Evolutionary conservation across 1,284 basidiomycete genomes (phyloP).

Genomic region (Caloboletus inedulis): DNA sequence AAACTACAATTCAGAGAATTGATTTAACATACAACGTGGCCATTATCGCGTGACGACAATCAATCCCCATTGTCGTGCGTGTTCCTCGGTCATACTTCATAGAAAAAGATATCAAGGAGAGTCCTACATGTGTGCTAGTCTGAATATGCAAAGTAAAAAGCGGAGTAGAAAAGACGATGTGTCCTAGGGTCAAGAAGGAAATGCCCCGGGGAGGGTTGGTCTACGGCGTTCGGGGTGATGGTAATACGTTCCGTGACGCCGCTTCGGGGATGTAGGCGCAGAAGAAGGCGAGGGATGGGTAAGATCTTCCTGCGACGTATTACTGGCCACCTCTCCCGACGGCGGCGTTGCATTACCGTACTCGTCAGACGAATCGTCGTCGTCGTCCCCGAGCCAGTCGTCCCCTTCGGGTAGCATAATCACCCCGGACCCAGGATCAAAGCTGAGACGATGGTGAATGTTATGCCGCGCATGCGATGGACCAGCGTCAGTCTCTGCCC

Average conservation of each 20-base stretch:
- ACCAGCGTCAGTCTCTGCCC: constrained; percentile 42
- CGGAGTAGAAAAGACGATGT: not conserved
- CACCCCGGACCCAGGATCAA: constrained; percentile 76
- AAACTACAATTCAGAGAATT: not conserved
- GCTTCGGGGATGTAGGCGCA: constrained; percentile 27
- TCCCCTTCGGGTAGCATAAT: constrained; percentile 80
- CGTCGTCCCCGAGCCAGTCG: constrained; percentile 57
- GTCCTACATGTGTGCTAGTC: not conserved
- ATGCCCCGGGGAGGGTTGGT: constrained; percentile 26
- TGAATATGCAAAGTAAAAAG: constrained; percentile 4
- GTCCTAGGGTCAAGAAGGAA: constrained; percentile 18
- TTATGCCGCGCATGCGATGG: constrained; percentile 23
- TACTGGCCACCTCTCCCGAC: constrained; percentile 15
- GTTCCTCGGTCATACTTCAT: not conserved
- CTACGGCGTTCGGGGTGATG: constrained; percentile 35
- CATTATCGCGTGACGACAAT: not conserved
- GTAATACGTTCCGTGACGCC: constrained; percentile 32
- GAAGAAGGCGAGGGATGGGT: constrained; percentile 1
- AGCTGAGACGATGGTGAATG: constrained; percentile 64
- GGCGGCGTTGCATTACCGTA: constrained; percentile 24
- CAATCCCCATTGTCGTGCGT: not conserved
- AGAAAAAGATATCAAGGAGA: not conserved
- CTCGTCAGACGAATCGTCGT: constrained; percentile 33
- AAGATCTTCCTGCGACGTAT: constrained; percentile 27
- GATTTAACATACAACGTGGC: not conserved